These are phyloP conservation scores for Exobasidium cylindrosporum DNA, from an alignment of 1,284 basidiomycete genomes.

Conservation along the genomic window DNA sequence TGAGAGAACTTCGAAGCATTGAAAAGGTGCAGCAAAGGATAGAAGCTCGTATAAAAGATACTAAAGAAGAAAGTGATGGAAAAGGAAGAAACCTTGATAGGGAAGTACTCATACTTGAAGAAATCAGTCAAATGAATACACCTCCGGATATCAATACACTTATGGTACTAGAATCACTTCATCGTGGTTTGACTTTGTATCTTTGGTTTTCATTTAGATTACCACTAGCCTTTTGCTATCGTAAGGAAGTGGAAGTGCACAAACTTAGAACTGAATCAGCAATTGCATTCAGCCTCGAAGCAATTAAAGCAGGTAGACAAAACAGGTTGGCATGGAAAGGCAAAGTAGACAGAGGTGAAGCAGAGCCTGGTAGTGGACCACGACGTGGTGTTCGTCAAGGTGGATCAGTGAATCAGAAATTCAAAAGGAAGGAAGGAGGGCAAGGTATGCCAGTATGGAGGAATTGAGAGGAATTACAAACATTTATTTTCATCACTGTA, in stretches of 20 bases:
- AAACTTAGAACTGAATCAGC: slow-evolving; percentile 69
- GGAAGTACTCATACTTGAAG: neutral
- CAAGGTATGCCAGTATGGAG: neutral
- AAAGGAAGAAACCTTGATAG: slow-evolving; percentile 19
- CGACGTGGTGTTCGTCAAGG: no score
- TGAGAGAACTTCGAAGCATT: slow-evolving; percentile 58
- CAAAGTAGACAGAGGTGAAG: neutral
- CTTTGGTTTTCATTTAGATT: slow-evolving; percentile 82
- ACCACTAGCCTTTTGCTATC: slow-evolving; percentile 69
- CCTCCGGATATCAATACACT: slow-evolving; percentile 53
- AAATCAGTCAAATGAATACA: slow-evolving; percentile 17
- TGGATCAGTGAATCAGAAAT: no score
- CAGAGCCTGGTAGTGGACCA: neutral
- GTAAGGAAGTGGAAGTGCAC: slow-evolving; percentile 61
- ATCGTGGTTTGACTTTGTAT: slow-evolving; percentile 78
- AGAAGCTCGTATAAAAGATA: neutral
- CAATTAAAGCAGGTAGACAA: slow-evolving; percentile 45
- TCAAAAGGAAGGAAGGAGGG: neutral
- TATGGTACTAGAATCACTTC: slow-evolving; percentile 70
- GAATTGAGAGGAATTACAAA: no score
- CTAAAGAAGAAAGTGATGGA: neutral
- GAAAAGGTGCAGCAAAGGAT: slow-evolving; percentile 17
- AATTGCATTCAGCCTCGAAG: slow-evolving; percentile 61
- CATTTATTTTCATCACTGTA: no score
- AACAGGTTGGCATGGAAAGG: neutral